Evolutionary conservation across 345 rosid genomes (phyloP).

Genomic region (Eucalyptus tenuipes): DNA sequence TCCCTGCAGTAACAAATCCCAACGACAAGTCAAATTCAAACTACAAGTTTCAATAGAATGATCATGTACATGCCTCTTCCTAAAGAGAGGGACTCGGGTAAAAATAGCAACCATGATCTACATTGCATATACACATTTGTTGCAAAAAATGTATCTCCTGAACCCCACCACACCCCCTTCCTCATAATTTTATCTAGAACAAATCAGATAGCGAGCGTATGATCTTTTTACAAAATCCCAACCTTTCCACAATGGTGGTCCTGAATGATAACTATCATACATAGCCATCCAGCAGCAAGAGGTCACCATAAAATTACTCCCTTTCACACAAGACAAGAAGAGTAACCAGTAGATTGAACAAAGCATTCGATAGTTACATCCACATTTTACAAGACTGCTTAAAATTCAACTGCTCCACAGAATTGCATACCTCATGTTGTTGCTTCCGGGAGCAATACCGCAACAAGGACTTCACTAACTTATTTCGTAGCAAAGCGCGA

Average conservation of each 20-base stretch:
- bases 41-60: background rate
- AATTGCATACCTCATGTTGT: conserved; percentile 44
- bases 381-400: background rate
- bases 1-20: conserved; percentile 23
- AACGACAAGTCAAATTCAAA: background rate
- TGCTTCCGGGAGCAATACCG: conserved; percentile 58
- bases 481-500: conserved; percentile 24
- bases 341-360: background rate
- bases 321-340: background rate
- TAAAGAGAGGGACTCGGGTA: background rate
- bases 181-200: background rate
- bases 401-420: background rate
- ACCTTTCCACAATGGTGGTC: background rate
- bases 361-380: background rate
- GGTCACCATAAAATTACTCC: background rate
- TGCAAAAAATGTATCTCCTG: background rate
- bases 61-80: background rate
- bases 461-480: conserved; percentile 51
- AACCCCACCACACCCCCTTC: background rate
- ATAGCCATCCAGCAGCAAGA: background rate
- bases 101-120: background rate
- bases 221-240: background rate
- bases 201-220: background rate
- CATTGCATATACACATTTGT: background rate
- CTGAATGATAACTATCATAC: background rate